A percentile compares a stretch with the other conserved stretches of the same genome.
Evolutionary conservation across 2,329 filamentous ascomycete genomes (phyloP).

Genomic region (Cladosporium austrohemisphaericum): DNA sequence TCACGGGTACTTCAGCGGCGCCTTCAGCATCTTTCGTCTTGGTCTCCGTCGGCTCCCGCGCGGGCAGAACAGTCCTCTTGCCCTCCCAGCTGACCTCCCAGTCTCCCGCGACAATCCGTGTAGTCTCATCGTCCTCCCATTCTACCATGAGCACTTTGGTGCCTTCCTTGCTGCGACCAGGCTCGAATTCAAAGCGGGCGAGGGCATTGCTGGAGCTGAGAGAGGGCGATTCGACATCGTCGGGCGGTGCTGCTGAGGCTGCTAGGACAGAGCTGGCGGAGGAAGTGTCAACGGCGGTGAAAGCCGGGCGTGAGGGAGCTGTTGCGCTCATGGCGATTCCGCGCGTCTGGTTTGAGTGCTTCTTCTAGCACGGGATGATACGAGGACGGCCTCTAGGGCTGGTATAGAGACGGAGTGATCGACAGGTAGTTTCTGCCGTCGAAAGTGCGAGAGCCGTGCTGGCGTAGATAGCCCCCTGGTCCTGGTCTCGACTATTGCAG

Average conservation of each 20-base stretch:
- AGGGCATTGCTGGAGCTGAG: constrained; percentile 57
- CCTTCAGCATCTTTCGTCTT: constrained; percentile 19
- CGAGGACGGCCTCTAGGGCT: not conserved
- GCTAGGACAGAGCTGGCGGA: constrained; percentile 19
- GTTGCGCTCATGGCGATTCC: constrained; percentile 21
- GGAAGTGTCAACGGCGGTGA: constrained; percentile 42
- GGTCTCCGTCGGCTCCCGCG: constrained; percentile 50
- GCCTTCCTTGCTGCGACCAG: constrained; percentile 66
- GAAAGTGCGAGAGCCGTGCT: no score
- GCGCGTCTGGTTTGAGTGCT: no score
- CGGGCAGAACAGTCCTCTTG: constrained; percentile 66
- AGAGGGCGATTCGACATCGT: constrained; percentile 39
- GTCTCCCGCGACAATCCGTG: constrained; percentile 46
- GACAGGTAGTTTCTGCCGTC: not conserved
- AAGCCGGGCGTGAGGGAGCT: constrained; percentile 21
- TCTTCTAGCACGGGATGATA: no score
- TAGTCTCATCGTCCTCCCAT: constrained; percentile 66
- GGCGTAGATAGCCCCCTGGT: constrained; percentile 3
- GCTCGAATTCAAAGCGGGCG: constrained; percentile 83
- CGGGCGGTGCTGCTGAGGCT: constrained; percentile 4
- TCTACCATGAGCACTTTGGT: constrained; percentile 93
- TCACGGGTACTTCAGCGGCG: constrained; percentile 43
- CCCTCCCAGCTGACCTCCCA: constrained; percentile 85
- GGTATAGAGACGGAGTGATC: not conserved
- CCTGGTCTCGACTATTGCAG: not conserved